Percentiles rank a stretch among this genome's conserved stretches.
phyloP scores from a whole-genome alignment of 164 flowering plant species.

The Stephania yunnanensis region DNA sequence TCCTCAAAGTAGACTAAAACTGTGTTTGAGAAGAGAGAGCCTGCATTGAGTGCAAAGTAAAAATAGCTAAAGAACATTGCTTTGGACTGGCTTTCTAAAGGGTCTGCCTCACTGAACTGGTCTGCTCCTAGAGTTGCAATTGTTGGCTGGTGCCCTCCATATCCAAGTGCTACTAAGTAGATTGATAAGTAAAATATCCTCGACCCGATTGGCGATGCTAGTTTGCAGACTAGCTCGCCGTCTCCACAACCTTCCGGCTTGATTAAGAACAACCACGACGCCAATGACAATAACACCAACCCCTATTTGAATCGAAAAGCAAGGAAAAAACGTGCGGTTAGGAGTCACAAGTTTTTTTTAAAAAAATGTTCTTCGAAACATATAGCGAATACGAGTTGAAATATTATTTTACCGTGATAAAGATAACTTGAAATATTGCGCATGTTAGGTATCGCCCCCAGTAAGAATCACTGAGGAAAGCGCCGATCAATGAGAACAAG shows the following conservation, averaged over 20 bases:
- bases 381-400: neutral
- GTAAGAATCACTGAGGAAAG: constrained; percentile 33
- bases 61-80: constrained; percentile 64
- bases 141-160: constrained; percentile 90
- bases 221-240: constrained; percentile 28
- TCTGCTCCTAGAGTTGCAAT: constrained; percentile 95
- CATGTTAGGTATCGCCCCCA: constrained; percentile 87
- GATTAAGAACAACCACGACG: constrained; percentile 57
- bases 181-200: constrained; percentile 60
- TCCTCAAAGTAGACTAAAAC: constrained; percentile 78
- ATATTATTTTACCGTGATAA: constrained; percentile 45
- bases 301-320: constrained; percentile 36
- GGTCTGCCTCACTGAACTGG: constrained; percentile 57
- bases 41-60: constrained; percentile 72
- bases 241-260: constrained; percentile 67
- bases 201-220: constrained; percentile 31
- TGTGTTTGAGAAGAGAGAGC: constrained; percentile 84
- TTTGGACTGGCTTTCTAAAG: constrained; percentile 29
- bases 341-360: too few species aligned
- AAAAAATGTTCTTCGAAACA: neutral
- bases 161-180: constrained; percentile 77
- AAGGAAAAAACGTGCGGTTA: neutral
- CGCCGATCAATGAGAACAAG: constrained; percentile 66
- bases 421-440: constrained; percentile 59
- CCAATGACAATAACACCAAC: constrained; percentile 46